These are phyloP conservation scores for Escovopsis sp. DNA, from an alignment of 2,329 filamentous ascomycete species.

Conservation along the genomic window DNA sequence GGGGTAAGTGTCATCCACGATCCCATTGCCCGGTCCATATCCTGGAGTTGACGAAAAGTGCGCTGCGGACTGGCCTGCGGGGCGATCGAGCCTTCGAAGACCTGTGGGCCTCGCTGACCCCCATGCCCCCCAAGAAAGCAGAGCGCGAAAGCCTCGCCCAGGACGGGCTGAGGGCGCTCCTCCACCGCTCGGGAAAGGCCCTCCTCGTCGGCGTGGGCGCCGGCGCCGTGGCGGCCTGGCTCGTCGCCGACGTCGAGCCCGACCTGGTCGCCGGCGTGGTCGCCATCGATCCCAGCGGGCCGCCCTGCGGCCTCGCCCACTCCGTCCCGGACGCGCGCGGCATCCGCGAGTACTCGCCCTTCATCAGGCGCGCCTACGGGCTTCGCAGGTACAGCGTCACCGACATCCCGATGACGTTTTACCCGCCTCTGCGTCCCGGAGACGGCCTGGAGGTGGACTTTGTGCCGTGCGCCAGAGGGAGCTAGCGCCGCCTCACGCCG, in stretches of 20 bases:
- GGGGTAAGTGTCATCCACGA: constrained; percentile 12
- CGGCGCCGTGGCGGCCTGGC: constrained; percentile 30
- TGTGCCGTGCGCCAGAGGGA: constrained; percentile 6
- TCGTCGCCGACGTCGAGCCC: constrained; percentile 33
- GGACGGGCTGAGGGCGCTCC: constrained; percentile 24
- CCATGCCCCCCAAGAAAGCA: constrained; percentile 14
- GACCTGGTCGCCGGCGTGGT: constrained; percentile 32
- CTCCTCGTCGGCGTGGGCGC: constrained; percentile 36
- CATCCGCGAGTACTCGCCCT: constrained; percentile 8
- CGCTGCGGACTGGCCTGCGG: constrained; percentile 16
- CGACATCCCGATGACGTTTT: constrained; percentile 26
- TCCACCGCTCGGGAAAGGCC: constrained; percentile 26
- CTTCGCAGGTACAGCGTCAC: constrained; percentile 25
- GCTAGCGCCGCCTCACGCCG: constrained; percentile 7
- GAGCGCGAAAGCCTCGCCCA: constrained; percentile 19
- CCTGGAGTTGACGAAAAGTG: constrained; percentile 2
- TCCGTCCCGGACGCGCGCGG: background rate
- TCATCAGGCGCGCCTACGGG: constrained; percentile 12
- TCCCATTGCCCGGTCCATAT: background rate
- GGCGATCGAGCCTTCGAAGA: constrained; percentile 34
- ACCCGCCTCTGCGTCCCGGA: constrained; percentile 11
- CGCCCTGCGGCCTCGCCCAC: constrained; percentile 26
- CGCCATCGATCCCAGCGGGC: constrained; percentile 37
- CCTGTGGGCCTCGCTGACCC: constrained; percentile 30
- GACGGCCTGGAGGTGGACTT: background rate